These are phyloP conservation scores for Corynespora cassiicola DNA, from an alignment of 2,329 filamentous ascomycete genomes.

Conservation along the genomic window DNA sequence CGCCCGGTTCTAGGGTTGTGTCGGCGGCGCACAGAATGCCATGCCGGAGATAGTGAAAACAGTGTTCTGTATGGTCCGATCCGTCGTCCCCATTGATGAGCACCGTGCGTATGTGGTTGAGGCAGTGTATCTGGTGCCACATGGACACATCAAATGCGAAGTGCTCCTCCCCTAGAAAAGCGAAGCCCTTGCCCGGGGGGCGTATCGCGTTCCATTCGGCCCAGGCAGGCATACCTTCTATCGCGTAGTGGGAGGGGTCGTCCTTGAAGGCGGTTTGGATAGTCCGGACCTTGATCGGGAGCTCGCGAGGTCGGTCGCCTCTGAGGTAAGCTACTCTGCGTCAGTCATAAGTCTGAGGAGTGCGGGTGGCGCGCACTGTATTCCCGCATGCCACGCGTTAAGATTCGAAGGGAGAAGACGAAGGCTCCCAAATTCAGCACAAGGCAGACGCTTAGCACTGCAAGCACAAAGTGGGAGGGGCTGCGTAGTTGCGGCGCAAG, in stretches of 20 bases:
- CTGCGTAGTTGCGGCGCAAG: constrained; percentile 3
- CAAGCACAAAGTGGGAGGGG: constrained; percentile 1
- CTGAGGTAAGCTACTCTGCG: constrained; percentile 2
- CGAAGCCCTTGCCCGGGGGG: constrained; percentile 9
- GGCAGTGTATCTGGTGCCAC: constrained; percentile 8
- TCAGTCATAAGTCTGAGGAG: constrained; percentile 4
- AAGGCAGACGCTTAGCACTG: constrained; percentile 3
- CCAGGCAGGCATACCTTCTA: constrained; percentile 8
- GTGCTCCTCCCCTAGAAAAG: constrained; percentile 8
- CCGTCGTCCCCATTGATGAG: constrained; percentile 8
- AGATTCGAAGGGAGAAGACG: constrained; percentile 5
- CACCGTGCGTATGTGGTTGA: constrained; percentile 6
- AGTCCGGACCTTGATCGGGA: constrained; percentile 3
- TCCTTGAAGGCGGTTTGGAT: constrained; percentile 6
- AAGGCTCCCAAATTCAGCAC: constrained; percentile 4
- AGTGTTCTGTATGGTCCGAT: constrained; percentile 6
- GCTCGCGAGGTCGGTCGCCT: constrained; percentile 7
- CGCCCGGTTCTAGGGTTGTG: constrained; percentile 6
- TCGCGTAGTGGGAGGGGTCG: constrained; percentile 6
- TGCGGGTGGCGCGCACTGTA: too few relatives aligned
- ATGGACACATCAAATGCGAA: constrained; percentile 10
- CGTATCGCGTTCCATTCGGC: constrained; percentile 11
- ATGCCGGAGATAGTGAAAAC: constrained; percentile 6
- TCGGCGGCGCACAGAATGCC: constrained; percentile 6
- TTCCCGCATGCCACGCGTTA: constrained; percentile 3